These are phyloP conservation scores for Pythium utonaiense DNA, from an alignment of 352 stramenopile genomes.

Conservation along the genomic window DNA sequence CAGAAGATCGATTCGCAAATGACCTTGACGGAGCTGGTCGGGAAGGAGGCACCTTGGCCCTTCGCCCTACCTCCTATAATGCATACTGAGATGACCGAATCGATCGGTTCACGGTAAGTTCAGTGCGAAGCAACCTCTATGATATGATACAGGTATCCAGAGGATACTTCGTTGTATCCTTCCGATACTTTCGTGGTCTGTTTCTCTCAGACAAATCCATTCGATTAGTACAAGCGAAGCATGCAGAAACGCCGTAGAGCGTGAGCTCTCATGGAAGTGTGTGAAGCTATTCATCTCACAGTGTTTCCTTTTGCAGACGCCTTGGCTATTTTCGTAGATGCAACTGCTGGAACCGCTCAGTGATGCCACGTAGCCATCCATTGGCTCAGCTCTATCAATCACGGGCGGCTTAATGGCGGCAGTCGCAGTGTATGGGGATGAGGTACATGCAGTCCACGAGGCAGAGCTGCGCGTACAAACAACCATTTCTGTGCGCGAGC, in stretches of 20 bases:
- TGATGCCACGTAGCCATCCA: not conserved
- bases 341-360: not conserved
- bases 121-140: not conserved
- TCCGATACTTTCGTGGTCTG: too few species aligned
- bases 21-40: not conserved
- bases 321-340: too few species aligned
- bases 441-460: constrained; percentile 21
- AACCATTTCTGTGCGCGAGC: constrained; percentile 44
- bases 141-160: not conserved
- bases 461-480: constrained; percentile 37
- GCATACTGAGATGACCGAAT: not conserved
- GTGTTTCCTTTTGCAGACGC: too few species aligned
- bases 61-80: not conserved
- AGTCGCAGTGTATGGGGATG: not conserved
- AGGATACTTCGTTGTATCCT: not conserved
- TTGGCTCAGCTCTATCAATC: not conserved
- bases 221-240: too few species aligned
- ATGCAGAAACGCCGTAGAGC: too few species aligned
- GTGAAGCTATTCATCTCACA: too few species aligned
- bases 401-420: not conserved
- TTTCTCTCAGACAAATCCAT: too few species aligned
- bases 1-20: not conserved
- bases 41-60: too few species aligned
- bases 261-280: too few species aligned
- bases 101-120: too few species aligned